Base-by-base conservation (phyloP, 306 rosid genomes). In the Prunus davidiana region DNA sequence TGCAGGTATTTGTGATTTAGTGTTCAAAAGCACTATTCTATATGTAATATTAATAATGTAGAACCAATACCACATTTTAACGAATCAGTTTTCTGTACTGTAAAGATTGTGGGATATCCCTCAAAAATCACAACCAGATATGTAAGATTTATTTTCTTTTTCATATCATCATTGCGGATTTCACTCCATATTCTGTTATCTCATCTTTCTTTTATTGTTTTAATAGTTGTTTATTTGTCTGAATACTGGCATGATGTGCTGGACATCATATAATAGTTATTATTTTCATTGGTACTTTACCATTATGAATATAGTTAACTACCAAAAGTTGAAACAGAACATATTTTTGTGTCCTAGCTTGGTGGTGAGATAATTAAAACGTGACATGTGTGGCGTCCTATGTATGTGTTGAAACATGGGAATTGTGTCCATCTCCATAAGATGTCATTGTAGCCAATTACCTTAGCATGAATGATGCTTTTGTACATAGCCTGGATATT, bases 1-100 rank as follows among this genome's bases (percentile, higher is more conserved):
- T 96, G 80, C 98, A 96, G 99, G 99, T 96, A 89, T 56, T 56
- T 72, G 46, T 15, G 72, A 64, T 70, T 65, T 84, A 67, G 72
- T 85, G 81, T 79, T 50, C 18, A 43, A 62, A 38, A 80, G 38
- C 55, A 43, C 74, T 46, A 54, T 45, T 51, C 54, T 41, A 50
- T 58, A 15, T 47, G 77, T 71, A 58, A 55, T 71, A 46, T 63
- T 73, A 66, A 78, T 77, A 64, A 25, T 82, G 72, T 50, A 45
- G 61, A 51, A 76, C 60, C 30, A 61, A 34, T 56, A 18, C 66
- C 41, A 27, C 6, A 20, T 32, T 60, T 6, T 64, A 70, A 57
- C 4, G 27, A 45, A 45, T 58, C 19, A 27, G 27, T 67, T 50
- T 2, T 67, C 24, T 14, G 63, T 41, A 38, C 1, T 43, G 45